Percentiles rank a stretch among this genome's conserved stretches.
phyloP scores from a whole-genome alignment of 31 red algal species.

The Porphyra umbilicalis region DNA sequence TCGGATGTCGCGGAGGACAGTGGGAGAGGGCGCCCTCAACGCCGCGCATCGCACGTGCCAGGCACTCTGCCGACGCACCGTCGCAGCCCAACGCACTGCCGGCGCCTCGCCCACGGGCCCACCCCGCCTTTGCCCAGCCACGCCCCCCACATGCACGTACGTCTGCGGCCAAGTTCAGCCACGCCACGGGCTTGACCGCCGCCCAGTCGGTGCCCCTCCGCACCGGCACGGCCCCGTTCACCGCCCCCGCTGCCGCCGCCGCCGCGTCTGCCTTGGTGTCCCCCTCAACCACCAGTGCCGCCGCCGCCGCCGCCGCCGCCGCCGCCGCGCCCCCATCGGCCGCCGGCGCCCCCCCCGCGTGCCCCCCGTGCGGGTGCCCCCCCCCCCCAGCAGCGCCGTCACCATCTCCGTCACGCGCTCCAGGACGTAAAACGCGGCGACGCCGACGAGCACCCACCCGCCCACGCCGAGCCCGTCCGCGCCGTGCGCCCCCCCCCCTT shows the following conservation, averaged over 20 bases:
- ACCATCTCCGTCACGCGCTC: slow-evolving; percentile 6
- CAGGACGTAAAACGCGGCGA: slow-evolving; percentile 40
- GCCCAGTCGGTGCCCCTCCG: neutral
- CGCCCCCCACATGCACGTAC: neutral
- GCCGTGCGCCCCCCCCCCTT: neutral
- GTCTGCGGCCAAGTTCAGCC: slow-evolving; percentile 10
- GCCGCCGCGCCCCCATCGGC: neutral
- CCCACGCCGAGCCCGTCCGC: neutral
- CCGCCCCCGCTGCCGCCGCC: no score
- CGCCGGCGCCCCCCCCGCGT: neutral
- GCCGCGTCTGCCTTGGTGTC: neutral
- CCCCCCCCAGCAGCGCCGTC: neutral
- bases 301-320: neutral
- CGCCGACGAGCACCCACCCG: slow-evolving; percentile 19
- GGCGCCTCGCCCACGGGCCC: no score
- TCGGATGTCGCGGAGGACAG: no score
- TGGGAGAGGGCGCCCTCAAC: no score
- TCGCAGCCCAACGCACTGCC: no score
- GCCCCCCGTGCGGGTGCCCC: neutral
- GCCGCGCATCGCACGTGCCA: no score
- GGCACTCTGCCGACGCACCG: no score
- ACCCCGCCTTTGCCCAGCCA: no score
- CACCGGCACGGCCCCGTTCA: neutral
- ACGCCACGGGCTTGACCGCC: slow-evolving; percentile 2
- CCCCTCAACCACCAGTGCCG: neutral